These are phyloP conservation scores for Fusarium pilosicola DNA, from an alignment of 2,329 filamentous ascomycete genomes.

Conservation along the genomic window DNA sequence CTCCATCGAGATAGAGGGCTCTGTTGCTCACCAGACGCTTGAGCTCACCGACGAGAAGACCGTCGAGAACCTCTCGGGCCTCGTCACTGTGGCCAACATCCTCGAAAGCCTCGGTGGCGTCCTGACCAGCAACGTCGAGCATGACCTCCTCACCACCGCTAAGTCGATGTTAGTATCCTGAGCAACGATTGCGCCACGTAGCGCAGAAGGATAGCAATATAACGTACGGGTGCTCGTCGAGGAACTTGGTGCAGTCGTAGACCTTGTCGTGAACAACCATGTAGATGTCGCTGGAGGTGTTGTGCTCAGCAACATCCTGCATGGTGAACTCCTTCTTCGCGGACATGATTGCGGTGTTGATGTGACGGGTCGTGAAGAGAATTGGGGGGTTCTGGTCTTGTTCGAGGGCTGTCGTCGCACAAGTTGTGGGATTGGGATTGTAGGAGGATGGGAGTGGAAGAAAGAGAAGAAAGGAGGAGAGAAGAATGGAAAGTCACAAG, in stretches of 20 bases:
- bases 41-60: constrained; percentile 77
- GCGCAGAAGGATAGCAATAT: background rate
- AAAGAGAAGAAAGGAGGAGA: constrained; percentile 21
- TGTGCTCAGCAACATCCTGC: constrained; percentile 85
- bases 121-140: constrained; percentile 94
- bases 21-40: constrained; percentile 77
- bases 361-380: constrained; percentile 22
- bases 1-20: background rate
- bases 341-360: constrained; percentile 40
- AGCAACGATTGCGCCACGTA: background rate
- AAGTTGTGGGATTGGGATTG: constrained; percentile 12
- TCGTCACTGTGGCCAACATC: constrained; percentile 99
- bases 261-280: constrained; percentile 96
- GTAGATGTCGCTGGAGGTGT: constrained; percentile 93
- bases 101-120: constrained; percentile 97
- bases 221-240: constrained; percentile 94
- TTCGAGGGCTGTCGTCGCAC: constrained; percentile 29
- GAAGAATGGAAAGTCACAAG: constrained; percentile 26
- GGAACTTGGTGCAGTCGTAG: constrained; percentile 88
- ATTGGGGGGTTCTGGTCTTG: constrained; percentile 5
- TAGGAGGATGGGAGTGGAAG: constrained; percentile 17
- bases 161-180: constrained; percentile 27
- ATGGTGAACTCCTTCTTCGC: constrained; percentile 71
- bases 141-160: constrained; percentile 99
- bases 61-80: constrained; percentile 90